These are phyloP conservation scores for Pythium phragmitis DNA, from an alignment of 352 stramenopile species.

Conservation along the genomic window DNA sequence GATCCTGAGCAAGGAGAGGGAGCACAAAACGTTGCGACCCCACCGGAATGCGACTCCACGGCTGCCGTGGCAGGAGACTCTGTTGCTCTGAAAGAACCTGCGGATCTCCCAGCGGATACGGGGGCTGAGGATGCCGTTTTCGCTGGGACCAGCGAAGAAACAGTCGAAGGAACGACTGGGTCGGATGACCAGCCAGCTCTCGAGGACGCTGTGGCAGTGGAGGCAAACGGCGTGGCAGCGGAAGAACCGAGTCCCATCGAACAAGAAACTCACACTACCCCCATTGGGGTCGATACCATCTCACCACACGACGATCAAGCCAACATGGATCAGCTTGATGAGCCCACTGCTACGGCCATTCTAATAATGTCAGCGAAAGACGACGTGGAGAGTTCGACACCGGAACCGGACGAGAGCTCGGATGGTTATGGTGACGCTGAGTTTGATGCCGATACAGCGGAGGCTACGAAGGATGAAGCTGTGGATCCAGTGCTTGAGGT, in stretches of 20 bases:
- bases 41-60: background rate
- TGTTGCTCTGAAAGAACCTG: background rate
- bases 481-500: background rate
- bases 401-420: background rate
- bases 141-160: background rate
- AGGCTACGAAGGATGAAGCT: too few species aligned
- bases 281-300: background rate
- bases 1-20: background rate
- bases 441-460: constrained; percentile 4
- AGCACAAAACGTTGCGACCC: background rate
- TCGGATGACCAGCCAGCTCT: background rate
- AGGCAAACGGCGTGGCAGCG: background rate
- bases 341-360: background rate
- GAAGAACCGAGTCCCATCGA: background rate
- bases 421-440: constrained; percentile 11
- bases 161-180: background rate
- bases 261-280: background rate
- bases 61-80: background rate
- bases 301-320: background rate
- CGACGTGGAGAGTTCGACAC: too few species aligned
- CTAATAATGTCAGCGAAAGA: too few species aligned
- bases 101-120: background rate
- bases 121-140: background rate
- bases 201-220: background rate
- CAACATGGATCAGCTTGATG: background rate